Conservation (phyloP, 495 filamentous ascomycete genomes). For the Talaromyces nanjingensis region DNA sequence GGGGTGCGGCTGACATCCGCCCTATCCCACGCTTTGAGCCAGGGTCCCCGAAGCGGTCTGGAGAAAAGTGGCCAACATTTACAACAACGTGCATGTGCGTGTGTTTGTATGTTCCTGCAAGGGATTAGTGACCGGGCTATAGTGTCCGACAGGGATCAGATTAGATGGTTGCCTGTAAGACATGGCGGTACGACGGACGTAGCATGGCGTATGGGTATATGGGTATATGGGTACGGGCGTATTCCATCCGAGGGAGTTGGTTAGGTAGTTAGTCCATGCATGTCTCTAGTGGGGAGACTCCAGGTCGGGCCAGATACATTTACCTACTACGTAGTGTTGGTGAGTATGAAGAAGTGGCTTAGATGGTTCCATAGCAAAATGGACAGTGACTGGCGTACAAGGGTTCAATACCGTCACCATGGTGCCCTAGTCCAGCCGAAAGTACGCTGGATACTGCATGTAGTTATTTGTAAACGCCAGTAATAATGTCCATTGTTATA, state of each 20-base stretch:
- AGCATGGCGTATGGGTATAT: not conserved
- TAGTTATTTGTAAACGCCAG: not conserved
- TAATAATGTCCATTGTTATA: not conserved
- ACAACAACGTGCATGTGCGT: not conserved
- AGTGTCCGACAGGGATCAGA: not conserved
- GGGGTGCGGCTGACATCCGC: slow-evolving; percentile 5
- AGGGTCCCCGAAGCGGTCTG: slow-evolving; percentile 2
- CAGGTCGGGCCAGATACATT: not conserved
- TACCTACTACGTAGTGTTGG: not conserved
- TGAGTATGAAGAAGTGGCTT: not conserved
- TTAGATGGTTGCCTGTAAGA: not conserved
- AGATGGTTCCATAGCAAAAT: not conserved
- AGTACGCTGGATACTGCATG: not conserved
- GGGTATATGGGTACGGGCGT: not conserved
- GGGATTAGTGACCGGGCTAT: not conserved
- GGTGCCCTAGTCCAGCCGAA: not conserved
- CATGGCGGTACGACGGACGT: not conserved
- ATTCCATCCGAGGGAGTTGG: not conserved
- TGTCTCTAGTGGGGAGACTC: not conserved
- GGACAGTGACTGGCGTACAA: not conserved
- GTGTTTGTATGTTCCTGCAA: not conserved
- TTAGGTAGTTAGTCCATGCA: not conserved
- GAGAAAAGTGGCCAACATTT: not conserved
- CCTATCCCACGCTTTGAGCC: not conserved
- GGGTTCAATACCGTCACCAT: not conserved